phyloP scores from a whole-genome alignment of 257 asterid genomes.

The Lithospermum erythrorhizon region DNA sequence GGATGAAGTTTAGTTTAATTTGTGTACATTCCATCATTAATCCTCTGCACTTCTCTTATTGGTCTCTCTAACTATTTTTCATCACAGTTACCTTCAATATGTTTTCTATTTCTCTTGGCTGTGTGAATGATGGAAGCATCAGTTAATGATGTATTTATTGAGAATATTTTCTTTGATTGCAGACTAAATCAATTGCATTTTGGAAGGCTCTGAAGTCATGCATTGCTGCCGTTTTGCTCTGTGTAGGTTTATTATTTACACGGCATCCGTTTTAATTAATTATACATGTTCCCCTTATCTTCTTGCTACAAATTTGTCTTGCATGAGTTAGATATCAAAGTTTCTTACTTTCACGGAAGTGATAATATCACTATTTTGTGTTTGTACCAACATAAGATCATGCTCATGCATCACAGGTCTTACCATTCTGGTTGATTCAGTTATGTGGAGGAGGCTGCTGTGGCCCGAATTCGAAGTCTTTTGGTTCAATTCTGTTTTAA shows the following conservation, averaged over 20 bases:
- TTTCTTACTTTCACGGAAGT: not conserved
- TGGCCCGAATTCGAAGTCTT: conserved; percentile 97
- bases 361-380: not conserved
- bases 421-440: conserved; percentile 61
- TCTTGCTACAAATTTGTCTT: not conserved
- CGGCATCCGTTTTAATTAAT: not conserved
- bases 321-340: not conserved
- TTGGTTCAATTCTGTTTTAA: conserved; percentile 96
- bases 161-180: conserved; percentile 20
- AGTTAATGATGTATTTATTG: not conserved
- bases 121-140: not conserved
- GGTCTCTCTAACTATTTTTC: not conserved
- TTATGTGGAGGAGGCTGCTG: conserved; percentile 66
- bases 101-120: conserved; percentile 3
- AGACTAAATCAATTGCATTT: conserved; percentile 75
- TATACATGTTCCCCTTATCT: not conserved
- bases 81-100: not conserved
- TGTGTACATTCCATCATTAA: too few relatives aligned
- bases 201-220: conserved; percentile 61
- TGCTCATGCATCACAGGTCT: conserved; percentile 42
- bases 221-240: conserved; percentile 33
- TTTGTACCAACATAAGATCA: not conserved
- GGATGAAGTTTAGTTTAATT: too few relatives aligned
- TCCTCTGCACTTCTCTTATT: not conserved
- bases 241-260: conserved; percentile 57